phyloP scores from a whole-genome alignment of 805 yeast species.

The Dipodascus geniculatus region DNA sequence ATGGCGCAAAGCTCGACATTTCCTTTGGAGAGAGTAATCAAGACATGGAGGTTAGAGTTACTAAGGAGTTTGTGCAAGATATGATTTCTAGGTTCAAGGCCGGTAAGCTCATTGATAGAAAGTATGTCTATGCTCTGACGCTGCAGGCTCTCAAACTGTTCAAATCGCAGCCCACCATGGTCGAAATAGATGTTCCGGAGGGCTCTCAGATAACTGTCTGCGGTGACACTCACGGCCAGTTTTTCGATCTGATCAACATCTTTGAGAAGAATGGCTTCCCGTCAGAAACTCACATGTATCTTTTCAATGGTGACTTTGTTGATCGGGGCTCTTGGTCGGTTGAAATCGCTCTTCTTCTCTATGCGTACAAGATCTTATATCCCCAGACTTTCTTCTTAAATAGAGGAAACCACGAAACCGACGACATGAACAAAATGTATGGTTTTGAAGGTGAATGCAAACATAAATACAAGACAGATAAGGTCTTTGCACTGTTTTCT shows the following conservation, averaged over 20 bases:
- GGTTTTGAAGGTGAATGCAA: conserved; percentile 96
- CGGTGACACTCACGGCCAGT: conserved; percentile 98
- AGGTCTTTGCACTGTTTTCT: conserved; percentile 69
- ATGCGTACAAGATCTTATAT: conserved; percentile 61
- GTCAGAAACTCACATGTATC: conserved; percentile 50
- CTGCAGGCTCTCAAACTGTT: conserved; percentile 58
- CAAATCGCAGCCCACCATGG: conserved; percentile 56
- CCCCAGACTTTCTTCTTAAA: conserved; percentile 66
- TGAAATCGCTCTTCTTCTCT: conserved; percentile 79
- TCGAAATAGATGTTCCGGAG: conserved; percentile 43
- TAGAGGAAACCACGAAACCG: conserved; percentile 95
- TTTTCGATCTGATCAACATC: conserved; percentile 74
- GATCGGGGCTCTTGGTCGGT: conserved; percentile 98
- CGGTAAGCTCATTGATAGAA: conserved; percentile 67
- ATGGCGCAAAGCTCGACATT: conserved; percentile 45
- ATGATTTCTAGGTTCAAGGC: conserved; percentile 62
- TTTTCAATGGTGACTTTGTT: conserved; percentile 95
- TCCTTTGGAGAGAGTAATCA: conserved; percentile 23
- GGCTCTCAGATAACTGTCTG: conserved; percentile 61
- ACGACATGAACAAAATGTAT: conserved; percentile 91
- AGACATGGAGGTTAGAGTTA: conserved; percentile 31
- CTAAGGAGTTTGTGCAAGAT: conserved; percentile 42
- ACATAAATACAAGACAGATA: conserved; percentile 63
- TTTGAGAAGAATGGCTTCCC: conserved; percentile 69
- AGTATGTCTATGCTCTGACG: conserved; percentile 72